Evolutionary conservation across 2,329 filamentous ascomycete species (phyloP).

Genomic region (Epichloe glyceriae): DNA sequence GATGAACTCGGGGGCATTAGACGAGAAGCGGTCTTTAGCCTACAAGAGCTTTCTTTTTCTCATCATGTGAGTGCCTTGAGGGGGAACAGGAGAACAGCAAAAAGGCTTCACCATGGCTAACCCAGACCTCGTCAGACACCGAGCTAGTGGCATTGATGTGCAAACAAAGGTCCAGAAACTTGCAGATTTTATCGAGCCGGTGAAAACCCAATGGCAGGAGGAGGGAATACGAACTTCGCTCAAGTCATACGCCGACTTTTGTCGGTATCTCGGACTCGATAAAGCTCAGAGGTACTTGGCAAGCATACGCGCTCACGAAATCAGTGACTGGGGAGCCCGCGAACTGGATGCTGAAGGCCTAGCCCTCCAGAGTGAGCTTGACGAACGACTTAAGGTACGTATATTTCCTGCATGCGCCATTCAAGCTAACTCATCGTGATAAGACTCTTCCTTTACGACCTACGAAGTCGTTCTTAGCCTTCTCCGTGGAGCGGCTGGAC

Average conservation of each 20-base stretch:
- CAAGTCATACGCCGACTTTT: slow-evolving; percentile 68
- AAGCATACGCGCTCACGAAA: slow-evolving; percentile 56
- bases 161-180: slow-evolving; percentile 60
- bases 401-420: slow-evolving; percentile 1
- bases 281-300: slow-evolving; percentile 71
- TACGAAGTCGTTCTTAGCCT: slow-evolving; percentile 85
- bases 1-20: slow-evolving; percentile 55
- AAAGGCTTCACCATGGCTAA: neutral
- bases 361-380: slow-evolving; percentile 64
- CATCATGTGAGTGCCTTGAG: slow-evolving; percentile 49
- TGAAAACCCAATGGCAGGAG: slow-evolving; percentile 69
- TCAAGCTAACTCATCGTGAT: slow-evolving; percentile 5
- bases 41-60: slow-evolving; percentile 88
- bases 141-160: slow-evolving; percentile 61
- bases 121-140: slow-evolving; percentile 45
- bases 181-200: slow-evolving; percentile 65
- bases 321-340: slow-evolving; percentile 72
- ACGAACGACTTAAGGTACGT: slow-evolving; percentile 55
- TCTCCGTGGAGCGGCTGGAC: slow-evolving; percentile 80
- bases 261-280: slow-evolving; percentile 63
- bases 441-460: slow-evolving; percentile 65
- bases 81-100: neutral
- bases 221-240: slow-evolving; percentile 54
- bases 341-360: slow-evolving; percentile 69
- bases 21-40: slow-evolving; percentile 74